A percentile compares a stretch with the other conserved stretches of the same genome.
Evolutionary conservation across 495 filamentous ascomycete genomes (phyloP).

Genomic region (Aspergillus sclerotiicarbonarius): DNA sequence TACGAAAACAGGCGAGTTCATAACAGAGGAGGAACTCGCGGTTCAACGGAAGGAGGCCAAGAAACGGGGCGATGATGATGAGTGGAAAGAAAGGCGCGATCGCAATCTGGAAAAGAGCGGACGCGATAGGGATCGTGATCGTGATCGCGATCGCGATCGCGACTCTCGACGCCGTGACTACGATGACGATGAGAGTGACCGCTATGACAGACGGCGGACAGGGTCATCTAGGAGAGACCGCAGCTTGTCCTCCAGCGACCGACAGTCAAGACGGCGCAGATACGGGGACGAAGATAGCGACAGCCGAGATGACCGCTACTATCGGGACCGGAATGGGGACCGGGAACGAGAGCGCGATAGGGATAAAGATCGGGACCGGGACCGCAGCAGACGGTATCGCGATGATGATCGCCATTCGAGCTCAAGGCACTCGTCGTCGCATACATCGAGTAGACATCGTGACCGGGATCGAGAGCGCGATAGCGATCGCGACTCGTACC

Average conservation of each 20-base stretch:
- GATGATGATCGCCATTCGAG: conserved; percentile 34
- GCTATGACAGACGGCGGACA: conserved; percentile 27
- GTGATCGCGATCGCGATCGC: conserved; percentile 36
- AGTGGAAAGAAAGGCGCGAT: conserved; percentile 50
- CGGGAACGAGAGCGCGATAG: conserved; percentile 28
- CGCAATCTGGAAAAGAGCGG: conserved; percentile 50
- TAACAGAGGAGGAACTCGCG: conserved; percentile 63
- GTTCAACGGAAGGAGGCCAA: conserved; percentile 45
- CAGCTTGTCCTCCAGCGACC: conserved; percentile 31
- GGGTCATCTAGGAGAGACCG: conserved; percentile 38
- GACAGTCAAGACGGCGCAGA: conserved; percentile 32
- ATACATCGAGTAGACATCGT: conserved; percentile 26
- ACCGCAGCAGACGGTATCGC: conserved; percentile 29
- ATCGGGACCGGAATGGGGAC: conserved; percentile 41
- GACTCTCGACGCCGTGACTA: conserved; percentile 29
- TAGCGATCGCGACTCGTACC: conserved; percentile 32
- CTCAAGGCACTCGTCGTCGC: conserved; percentile 36
- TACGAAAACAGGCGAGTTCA: conserved; percentile 61
- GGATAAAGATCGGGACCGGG: conserved; percentile 35
- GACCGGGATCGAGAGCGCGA: conserved; percentile 28
- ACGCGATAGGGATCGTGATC: conserved; percentile 38
- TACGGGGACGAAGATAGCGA: conserved; percentile 32
- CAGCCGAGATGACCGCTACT: conserved; percentile 28
- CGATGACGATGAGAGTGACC: conserved; percentile 30
- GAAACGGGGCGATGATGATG: conserved; percentile 36